A percentile compares a stretch with the other conserved stretches of the same genome.
Evolutionary conservation across 148 eudicot species (phyloP).

Genomic region (Euryodendron excelsum): DNA sequence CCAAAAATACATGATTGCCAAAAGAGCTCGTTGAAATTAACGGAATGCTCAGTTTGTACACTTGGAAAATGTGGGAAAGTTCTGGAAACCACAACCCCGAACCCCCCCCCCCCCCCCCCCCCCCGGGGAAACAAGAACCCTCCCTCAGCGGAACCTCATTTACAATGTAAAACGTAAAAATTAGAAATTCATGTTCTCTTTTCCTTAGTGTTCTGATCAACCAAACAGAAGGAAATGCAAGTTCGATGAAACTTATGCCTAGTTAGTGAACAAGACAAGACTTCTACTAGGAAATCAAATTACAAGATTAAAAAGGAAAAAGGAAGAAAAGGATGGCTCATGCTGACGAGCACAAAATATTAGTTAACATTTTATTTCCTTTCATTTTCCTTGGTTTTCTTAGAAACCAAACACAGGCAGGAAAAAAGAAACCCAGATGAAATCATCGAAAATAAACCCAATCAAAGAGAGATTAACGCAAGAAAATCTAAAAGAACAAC

Average conservation of each 20-base stretch:
- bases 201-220: neutral
- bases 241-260: neutral
- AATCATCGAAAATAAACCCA: neutral
- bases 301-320: neutral
- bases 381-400: too few species aligned
- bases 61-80: neutral
- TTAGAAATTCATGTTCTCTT: neutral
- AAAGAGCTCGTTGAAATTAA: neutral
- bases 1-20: neutral
- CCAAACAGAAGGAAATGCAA: neutral
- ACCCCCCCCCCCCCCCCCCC: too few species aligned
- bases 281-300: neutral
- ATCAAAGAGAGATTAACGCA: neutral
- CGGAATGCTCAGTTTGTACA: neutral
- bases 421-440: neutral
- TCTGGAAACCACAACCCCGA: too few species aligned
- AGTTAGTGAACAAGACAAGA: neutral
- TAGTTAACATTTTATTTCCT: neutral
- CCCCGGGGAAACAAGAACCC: slow-evolving; percentile 2
- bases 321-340: neutral
- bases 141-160: neutral
- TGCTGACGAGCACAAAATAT: neutral
- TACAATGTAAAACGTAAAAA: neutral
- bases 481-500: neutral
- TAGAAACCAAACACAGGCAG: neutral